Evolutionary conservation across 31 red algal genomes (phyloP).

Genomic region (Porphyra umbilicalis): DNA sequence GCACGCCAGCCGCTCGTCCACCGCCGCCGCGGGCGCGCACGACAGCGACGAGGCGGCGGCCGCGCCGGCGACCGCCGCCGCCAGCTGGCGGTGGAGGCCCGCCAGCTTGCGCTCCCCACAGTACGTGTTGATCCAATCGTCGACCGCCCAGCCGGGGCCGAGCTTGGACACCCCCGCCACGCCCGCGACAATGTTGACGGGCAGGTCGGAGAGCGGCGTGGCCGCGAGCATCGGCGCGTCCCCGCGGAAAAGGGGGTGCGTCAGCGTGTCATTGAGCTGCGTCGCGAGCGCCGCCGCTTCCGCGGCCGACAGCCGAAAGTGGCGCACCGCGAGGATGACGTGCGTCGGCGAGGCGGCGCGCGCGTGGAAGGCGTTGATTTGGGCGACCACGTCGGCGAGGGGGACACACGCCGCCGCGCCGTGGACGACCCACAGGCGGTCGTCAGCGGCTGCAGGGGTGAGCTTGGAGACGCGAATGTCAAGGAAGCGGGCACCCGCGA

Average conservation of each 20-base stretch:
- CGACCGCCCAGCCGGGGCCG: slow-evolving; percentile 18
- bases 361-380: slow-evolving; percentile 46
- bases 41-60: neutral
- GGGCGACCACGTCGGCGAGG: slow-evolving; percentile 24
- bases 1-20: neutral
- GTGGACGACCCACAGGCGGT: slow-evolving; percentile 43
- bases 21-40: neutral
- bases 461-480: slow-evolving; percentile 64
- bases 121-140: slow-evolving; percentile 59
- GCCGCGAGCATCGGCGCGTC: slow-evolving; percentile 9
- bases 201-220: slow-evolving; percentile 17
- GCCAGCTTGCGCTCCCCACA: slow-evolving; percentile 36
- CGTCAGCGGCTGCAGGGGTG: slow-evolving; percentile 10
- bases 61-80: neutral
- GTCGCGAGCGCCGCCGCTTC: slow-evolving; percentile 21
- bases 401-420: slow-evolving; percentile 57
- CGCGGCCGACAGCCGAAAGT: slow-evolving; percentile 5
- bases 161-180: slow-evolving; percentile 11
- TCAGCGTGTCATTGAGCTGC: slow-evolving; percentile 14
- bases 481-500: slow-evolving; percentile 59
- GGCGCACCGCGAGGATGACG: slow-evolving; percentile 41
- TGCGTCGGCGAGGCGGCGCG: slow-evolving; percentile 1
- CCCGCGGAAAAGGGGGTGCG: slow-evolving; percentile 20
- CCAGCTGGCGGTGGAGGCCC: slow-evolving; percentile 17
- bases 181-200: slow-evolving; percentile 46